Conservation (phyloP, 2,329 filamentous ascomycete genomes). For the Fusarium begoniae region DNA sequence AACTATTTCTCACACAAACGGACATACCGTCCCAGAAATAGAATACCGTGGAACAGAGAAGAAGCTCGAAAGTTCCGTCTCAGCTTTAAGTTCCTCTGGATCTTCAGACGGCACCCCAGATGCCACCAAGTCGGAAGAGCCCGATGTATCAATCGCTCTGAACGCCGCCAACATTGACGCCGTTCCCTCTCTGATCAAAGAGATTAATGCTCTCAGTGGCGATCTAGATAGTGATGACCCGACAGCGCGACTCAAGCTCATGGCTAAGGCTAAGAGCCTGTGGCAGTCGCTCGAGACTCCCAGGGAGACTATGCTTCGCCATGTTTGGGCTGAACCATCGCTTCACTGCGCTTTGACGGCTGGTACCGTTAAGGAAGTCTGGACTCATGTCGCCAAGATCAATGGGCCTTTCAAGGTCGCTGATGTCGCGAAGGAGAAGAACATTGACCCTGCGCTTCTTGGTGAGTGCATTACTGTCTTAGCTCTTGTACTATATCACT, state of each 20-base stretch:
- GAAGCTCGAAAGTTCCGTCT: background rate
- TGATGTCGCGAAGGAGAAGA: slow-evolving; percentile 43
- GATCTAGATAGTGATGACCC: slow-evolving; percentile 9
- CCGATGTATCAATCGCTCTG: slow-evolving; percentile 20
- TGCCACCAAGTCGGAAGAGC: background rate
- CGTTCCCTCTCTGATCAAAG: slow-evolving; percentile 20
- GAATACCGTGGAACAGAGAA: background rate
- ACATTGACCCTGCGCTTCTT: slow-evolving; percentile 9
- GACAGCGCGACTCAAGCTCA: slow-evolving; percentile 43
- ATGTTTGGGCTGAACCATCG: slow-evolving; percentile 54
- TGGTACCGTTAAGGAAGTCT: slow-evolving; percentile 50
- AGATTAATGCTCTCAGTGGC: slow-evolving; percentile 5
- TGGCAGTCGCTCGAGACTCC: slow-evolving; percentile 55
- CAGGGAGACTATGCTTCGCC: slow-evolving; percentile 58
- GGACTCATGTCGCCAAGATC: slow-evolving; percentile 45
- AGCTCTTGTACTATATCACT: accelerated
- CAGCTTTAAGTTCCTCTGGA: background rate
- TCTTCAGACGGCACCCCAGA: background rate
- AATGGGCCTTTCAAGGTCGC: slow-evolving; percentile 43
- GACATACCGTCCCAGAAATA: background rate
- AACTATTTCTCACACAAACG: background rate
- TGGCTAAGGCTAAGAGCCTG: slow-evolving; percentile 46
- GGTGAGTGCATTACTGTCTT: background rate
- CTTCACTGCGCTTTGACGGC: slow-evolving; percentile 40
- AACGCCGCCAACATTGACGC: slow-evolving; percentile 17